Base-by-base conservation (phyloP, 768 basidiomycete species). In the Pilatotrama ljubarskyi region DNA sequence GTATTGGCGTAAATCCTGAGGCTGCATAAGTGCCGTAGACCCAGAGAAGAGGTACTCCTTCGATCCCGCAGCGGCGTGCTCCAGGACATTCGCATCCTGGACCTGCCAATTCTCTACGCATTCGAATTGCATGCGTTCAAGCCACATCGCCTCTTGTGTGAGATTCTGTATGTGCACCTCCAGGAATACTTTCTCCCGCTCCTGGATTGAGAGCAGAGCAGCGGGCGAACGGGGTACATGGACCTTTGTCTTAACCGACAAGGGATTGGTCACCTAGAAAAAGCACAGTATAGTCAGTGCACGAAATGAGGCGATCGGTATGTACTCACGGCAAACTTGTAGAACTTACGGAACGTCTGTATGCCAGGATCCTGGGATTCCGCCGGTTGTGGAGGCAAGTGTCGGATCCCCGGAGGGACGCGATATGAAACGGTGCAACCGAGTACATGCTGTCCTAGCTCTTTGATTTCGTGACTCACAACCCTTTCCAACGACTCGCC, bases 181-280 rank as follows among this genome's bases (percentile, higher is more conserved):
- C 20, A 98, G 84, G 73, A 93, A 95, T 35, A 96, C 80, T 63
- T 92, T 92, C 48, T 90, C 85, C 55, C 92, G 83, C 65, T 92
- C 88, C 2, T 72, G 46, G 2, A 81, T 72, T 6, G 85, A 82
- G 26, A 95, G 75, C 11, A 85, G 62, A 1, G 93, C 87, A 20
- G 89, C 83, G 0, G 93, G 88, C 0, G 91, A 87, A 51, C 81
- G 83, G 0, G 91, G 83, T 2, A 78, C 68, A 70, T 97, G 92
- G 0, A 96, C 92, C 72, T 95, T 95, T 14, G 95, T 97, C 74
- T 96, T 96, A 58, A 98, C 95, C 0, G 93, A 93, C 14, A 98
- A 77, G 0, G 95, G 95, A 65, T 96, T 95, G n/a, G 87, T 89
- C 24, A 95, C 93, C 93, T 96, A n/a, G 64, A 15, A 46, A 24